Percentiles rank a stretch among this genome's conserved stretches.
phyloP scores from a whole-genome alignment of 257 asterid species.

The Przewalskia tangutica region DNA sequence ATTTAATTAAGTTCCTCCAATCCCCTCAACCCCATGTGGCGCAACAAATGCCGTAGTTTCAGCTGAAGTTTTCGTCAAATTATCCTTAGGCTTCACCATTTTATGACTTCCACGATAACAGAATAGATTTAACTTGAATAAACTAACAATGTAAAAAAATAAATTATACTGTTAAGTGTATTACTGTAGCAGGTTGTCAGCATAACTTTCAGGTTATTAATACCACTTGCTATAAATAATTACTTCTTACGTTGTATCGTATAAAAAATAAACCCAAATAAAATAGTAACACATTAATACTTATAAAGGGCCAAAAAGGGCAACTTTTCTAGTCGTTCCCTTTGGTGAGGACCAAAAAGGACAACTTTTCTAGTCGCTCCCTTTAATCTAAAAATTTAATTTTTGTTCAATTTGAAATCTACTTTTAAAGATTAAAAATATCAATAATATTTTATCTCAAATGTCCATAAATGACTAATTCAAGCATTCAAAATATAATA shows the following conservation, averaged over 20 bases:
- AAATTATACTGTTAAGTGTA: neutral
- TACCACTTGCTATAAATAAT: neutral
- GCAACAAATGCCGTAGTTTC: slow-evolving; percentile 1
- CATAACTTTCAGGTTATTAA: neutral
- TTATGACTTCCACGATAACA: neutral
- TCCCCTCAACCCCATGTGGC: slow-evolving; percentile 2
- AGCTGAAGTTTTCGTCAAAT: neutral
- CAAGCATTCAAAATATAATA: no score
- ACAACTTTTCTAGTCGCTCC: no score
- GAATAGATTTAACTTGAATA: neutral
- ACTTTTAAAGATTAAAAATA: no score
- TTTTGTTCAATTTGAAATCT: no score
- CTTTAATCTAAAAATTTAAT: no score
- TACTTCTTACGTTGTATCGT: neutral
- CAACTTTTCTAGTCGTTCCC: no score
- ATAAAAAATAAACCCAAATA: neutral
- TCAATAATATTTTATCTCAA: no score
- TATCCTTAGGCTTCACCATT: neutral
- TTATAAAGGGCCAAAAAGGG: no score
- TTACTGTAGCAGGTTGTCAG: neutral
- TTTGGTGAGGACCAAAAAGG: no score
- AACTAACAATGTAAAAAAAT: neutral
- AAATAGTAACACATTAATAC: neutral
- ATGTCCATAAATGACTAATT: no score
- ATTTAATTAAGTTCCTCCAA: neutral